A percentile compares a stretch with the other conserved stretches of the same genome.
Evolutionary conservation across 768 basidiomycete species (phyloP).

Genomic region (Plicaturopsis crispa): DNA sequence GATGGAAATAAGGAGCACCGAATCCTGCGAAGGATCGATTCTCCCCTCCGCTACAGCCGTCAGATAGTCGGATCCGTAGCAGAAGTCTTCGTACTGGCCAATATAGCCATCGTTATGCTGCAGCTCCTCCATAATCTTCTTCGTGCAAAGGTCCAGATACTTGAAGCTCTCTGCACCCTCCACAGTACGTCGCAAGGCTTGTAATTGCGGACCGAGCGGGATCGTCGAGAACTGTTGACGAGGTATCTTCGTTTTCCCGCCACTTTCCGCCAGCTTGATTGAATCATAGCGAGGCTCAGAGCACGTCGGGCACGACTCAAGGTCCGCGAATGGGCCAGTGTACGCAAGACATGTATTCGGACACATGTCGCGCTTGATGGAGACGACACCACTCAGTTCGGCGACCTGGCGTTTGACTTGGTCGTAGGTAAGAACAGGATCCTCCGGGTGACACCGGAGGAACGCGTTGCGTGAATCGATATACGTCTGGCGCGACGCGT

Average conservation of each 20-base stretch:
- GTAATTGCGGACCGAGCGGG: conserved; percentile 13
- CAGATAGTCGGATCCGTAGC: conserved; percentile 10
- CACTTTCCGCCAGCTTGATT: too few species aligned
- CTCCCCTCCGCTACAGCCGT: conserved; percentile 3
- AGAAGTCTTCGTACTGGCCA: conserved; percentile 7
- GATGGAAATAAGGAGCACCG: conserved; percentile 26
- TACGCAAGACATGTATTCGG: conserved; percentile 16
- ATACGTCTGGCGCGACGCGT: conserved; percentile 7
- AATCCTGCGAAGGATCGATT: conserved; percentile 16
- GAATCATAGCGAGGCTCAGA: conserved; percentile 8
- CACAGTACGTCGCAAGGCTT: too few species aligned
- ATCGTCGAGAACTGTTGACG: conserved; percentile 12
- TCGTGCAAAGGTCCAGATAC: neutral
- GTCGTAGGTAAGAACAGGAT: conserved; percentile 8
- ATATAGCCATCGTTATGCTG: neutral
- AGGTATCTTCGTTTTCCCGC: conserved; percentile 3
- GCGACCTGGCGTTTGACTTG: conserved; percentile 5
- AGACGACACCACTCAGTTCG: conserved; percentile 8
- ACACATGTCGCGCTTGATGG: conserved; percentile 22
- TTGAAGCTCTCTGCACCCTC: conserved; percentile 3
- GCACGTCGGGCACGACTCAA: conserved; percentile 10
- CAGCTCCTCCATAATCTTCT: neutral
- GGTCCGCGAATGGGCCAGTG: conserved; percentile 13
- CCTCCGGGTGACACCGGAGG: conserved; percentile 1
- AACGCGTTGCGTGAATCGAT: conserved; percentile 1